Percentiles rank a stretch among this genome's conserved stretches.
Evolutionary conservation across 1,139 yeast species (phyloP).

Genomic region (Barnettozyma hawaiiensis): DNA sequence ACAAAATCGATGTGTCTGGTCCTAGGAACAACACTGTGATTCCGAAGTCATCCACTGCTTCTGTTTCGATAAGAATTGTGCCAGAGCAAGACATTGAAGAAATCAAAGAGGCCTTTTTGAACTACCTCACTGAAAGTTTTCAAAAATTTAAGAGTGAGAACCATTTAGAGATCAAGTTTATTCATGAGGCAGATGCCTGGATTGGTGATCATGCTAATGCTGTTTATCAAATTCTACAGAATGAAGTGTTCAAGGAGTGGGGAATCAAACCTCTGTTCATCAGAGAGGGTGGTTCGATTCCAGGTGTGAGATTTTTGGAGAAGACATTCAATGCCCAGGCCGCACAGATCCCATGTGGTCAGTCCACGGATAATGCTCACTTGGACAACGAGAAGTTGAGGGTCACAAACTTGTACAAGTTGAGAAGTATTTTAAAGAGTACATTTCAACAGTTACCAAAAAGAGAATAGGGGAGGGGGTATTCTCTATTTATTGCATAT

Average conservation of each 20-base stretch:
- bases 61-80: slow-evolving; percentile 78
- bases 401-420: slow-evolving; percentile 68
- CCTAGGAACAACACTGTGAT: slow-evolving; percentile 88
- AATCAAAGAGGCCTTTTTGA: slow-evolving; percentile 46
- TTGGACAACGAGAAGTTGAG: slow-evolving; percentile 80
- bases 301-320: slow-evolving; percentile 81
- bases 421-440: slow-evolving; percentile 52
- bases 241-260: slow-evolving; percentile 61
- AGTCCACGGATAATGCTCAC: slow-evolving; percentile 92
- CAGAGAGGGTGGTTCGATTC: slow-evolving; percentile 96
- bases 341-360: slow-evolving; percentile 96
- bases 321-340: slow-evolving; percentile 81
- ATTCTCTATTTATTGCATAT: not conserved
- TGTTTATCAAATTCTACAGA: slow-evolving; percentile 60
- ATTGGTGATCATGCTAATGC: slow-evolving; percentile 75
- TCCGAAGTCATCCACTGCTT: slow-evolving; percentile 73
- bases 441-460: slow-evolving; percentile 21
- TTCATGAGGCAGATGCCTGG: slow-evolving; percentile 95
- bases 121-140: slow-evolving; percentile 44
- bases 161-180: slow-evolving; percentile 49
- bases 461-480: slow-evolving; percentile 3
- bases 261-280: slow-evolving; percentile 68
- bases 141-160: slow-evolving; percentile 51
- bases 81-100: slow-evolving; percentile 73
- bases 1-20: slow-evolving; percentile 79